phyloP scores from a whole-genome alignment of 2,329 filamentous ascomycete genomes.

The Calonectria hawksworthii region DNA sequence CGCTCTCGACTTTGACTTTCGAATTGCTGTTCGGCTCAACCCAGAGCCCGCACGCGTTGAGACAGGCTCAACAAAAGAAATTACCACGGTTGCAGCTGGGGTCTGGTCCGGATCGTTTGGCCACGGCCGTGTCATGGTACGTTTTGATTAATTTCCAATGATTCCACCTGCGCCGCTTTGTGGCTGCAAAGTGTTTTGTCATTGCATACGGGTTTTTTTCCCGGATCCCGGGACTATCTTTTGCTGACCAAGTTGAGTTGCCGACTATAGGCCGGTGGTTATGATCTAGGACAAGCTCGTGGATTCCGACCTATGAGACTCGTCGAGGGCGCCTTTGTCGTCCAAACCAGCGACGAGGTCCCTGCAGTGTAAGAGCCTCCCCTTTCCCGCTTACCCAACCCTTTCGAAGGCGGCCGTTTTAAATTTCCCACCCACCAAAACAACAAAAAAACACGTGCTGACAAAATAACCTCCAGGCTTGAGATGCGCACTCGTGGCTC shows the following conservation, averaged over 20 bases:
- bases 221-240: background rate
- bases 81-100: slow-evolving; percentile 63
- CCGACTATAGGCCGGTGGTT: slow-evolving; percentile 54
- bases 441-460: background rate
- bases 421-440: background rate
- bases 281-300: slow-evolving; percentile 58
- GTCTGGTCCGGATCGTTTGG: slow-evolving; percentile 65
- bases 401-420: background rate
- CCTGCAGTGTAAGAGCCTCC: slow-evolving; percentile 57
- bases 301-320: slow-evolving; percentile 58
- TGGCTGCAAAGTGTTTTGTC: background rate
- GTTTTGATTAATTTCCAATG: slow-evolving; percentile 32
- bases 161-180: background rate
- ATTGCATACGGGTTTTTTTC: background rate
- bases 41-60: slow-evolving; percentile 60
- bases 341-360: slow-evolving; percentile 61
- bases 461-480: slow-evolving; percentile 42
- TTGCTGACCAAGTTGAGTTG: slow-evolving; percentile 41
- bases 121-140: slow-evolving; percentile 61
- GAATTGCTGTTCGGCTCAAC: slow-evolving; percentile 62
- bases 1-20: slow-evolving; percentile 63
- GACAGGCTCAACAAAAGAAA: slow-evolving; percentile 60
- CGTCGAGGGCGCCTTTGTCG: slow-evolving; percentile 64
- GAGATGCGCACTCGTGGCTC: slow-evolving; percentile 64
- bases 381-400: background rate